Evolutionary conservation across 768 basidiomycete genomes (phyloP), one percentile per base, ranked within the genome.

Genomic region (Lactarius psammicola): DNA sequence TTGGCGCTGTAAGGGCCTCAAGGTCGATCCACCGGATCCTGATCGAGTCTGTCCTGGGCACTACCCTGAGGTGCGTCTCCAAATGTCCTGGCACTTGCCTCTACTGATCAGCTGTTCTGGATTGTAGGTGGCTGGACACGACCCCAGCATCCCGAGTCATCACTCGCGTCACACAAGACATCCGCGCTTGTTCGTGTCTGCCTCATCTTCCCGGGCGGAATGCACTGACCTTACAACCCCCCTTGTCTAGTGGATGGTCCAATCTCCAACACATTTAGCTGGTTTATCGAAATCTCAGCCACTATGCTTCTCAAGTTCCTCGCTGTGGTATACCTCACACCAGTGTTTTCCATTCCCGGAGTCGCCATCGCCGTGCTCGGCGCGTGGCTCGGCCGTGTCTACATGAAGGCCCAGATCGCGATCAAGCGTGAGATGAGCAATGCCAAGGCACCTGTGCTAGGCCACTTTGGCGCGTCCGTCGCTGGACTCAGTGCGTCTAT

Each of bases 91-190:
- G 4, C 26, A 34, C 28, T 5, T 4, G 17, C 10, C 23, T 15
- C 7, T 18, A 33, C 36, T 36, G 4, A 54, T 60, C 10, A 30
- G 23, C 15, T 44, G 42, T 10, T 44, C 1, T 30, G 15, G 40
- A 3, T 30, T 63, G 38, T 28, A 81, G 83, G 65, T 84, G 81
- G 80, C 75, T 84, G 9, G 83, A 85, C 67, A 78, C 73, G 7
- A 82, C 81, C 1, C 83, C 83, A 0, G 79, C 78, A 0, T 81
- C 82, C 26, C 83, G 88, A 4, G 82, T 91, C 59, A 84, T 89
- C 44, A 77, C 86, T 31, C 80, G 88, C 57, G 85, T 84, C 72
- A 89, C 88, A 1, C 83, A 87, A 61, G 88, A 90, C 71, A 87
- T 89, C 26, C 77, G 76, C 59, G 71, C 75, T 17, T 64, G 76